Evolutionary conservation across 2,329 filamentous ascomycete genomes (phyloP).

Genomic region (Sphaerulina vaccinii): DNA sequence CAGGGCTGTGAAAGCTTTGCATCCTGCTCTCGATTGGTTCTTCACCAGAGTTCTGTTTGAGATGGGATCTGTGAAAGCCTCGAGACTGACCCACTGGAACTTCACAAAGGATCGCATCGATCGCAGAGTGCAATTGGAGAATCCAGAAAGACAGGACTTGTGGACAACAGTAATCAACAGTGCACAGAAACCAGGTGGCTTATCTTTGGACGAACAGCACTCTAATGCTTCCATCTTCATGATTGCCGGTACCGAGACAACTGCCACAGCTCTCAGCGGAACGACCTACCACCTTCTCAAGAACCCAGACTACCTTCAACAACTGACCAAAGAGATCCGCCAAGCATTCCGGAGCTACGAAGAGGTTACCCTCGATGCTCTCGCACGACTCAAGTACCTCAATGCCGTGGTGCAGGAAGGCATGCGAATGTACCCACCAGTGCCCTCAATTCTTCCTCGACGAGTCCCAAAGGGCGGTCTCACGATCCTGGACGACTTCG

Average conservation of each 20-base stretch:
- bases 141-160: slow-evolving; percentile 27
- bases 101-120: slow-evolving; percentile 30
- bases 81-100: slow-evolving; percentile 23
- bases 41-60: slow-evolving; percentile 17
- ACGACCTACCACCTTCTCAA: slow-evolving; percentile 36
- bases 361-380: slow-evolving; percentile 37
- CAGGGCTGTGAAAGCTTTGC: slow-evolving; percentile 10
- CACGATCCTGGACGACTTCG: slow-evolving; percentile 19
- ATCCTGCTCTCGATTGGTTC: slow-evolving; percentile 11
- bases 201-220: slow-evolving; percentile 35
- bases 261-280: slow-evolving; percentile 37
- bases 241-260: slow-evolving; percentile 38
- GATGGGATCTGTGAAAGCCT: slow-evolving; percentile 19
- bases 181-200: slow-evolving; percentile 2
- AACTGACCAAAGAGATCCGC: slow-evolving; percentile 40
- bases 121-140: slow-evolving; percentile 24
- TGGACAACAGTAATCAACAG: slow-evolving; percentile 29
- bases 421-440: slow-evolving; percentile 40
- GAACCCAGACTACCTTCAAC: slow-evolving; percentile 32
- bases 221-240: slow-evolving; percentile 37
- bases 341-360: slow-evolving; percentile 25
- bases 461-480: slow-evolving; percentile 22
- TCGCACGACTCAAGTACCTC: slow-evolving; percentile 39
- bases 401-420: slow-evolving; percentile 40
- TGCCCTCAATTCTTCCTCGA: slow-evolving; percentile 28